Evolutionary conservation across 208 protist species (phyloP).

Genomic region (Herpetomonas samuelpessoai): DNA sequence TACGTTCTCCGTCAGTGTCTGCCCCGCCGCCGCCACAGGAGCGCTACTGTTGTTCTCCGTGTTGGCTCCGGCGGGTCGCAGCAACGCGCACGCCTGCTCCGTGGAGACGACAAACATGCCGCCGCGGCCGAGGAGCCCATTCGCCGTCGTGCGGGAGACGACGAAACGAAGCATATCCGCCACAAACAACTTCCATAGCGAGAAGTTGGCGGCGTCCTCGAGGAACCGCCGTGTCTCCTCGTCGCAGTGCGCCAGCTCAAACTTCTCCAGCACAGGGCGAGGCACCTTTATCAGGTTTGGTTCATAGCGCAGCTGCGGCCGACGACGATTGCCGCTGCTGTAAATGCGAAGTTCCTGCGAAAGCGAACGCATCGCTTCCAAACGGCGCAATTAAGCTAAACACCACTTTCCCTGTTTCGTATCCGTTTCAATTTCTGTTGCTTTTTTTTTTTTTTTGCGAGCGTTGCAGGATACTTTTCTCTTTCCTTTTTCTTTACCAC

Average conservation of each 20-base stretch:
- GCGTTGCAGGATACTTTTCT: no score
- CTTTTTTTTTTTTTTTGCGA: no score
- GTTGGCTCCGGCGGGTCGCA: conserved; percentile 24
- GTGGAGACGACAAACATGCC: conserved; percentile 84
- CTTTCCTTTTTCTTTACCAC: no score
- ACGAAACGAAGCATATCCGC: conserved; percentile 39
- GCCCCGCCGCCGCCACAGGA: conserved; percentile 8
- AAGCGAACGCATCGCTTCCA: conserved; percentile 15
- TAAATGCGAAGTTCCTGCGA: conserved; percentile 35
- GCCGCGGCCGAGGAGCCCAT: conserved; percentile 60
- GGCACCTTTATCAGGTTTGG: conserved; percentile 35
- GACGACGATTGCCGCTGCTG: conserved; percentile 27
- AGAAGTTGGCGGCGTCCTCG: conserved; percentile 25
- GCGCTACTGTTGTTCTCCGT: not conserved
- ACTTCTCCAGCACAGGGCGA: conserved; percentile 24
- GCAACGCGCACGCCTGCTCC: conserved; percentile 44
- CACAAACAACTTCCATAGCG: conserved; percentile 32
- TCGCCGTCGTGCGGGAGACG: conserved; percentile 74
- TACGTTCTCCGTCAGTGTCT: not conserved
- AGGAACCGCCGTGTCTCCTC: conserved; percentile 58
- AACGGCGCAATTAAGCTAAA: not conserved
- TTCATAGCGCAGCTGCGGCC: conserved; percentile 48
- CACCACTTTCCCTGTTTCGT: not conserved
- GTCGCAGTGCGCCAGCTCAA: conserved; percentile 44
- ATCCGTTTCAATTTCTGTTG: no score